Base-by-base conservation (phyloP, 306 rosid species). In the Rosa rugosa region DNA sequence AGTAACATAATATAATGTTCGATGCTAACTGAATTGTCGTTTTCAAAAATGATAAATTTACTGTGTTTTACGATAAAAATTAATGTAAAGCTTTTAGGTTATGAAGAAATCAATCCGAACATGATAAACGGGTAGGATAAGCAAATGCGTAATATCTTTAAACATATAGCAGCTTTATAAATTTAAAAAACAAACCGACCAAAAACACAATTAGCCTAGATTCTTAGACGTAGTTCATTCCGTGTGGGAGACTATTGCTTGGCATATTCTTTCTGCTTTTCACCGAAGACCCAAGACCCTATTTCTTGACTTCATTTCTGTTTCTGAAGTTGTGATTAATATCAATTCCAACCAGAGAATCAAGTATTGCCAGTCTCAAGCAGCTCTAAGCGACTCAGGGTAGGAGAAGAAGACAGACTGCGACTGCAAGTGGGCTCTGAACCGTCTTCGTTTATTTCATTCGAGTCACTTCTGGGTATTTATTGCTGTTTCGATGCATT, bases 341-440 rank as follows among this genome's bases (percentile, higher is more conserved):
- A 20, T 16, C 7, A n/a, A 57, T 22, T n/a, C 31, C 64, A 57
- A 5, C 59, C 64, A 22, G 31, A 22, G 14, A 57, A n/a, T 2
- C 2, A 4, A 64, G n/a, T 6, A 65, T 64, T 64, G n/a, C 44
- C 45, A 34, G 22, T 22, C 31, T 25, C 27, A 18, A 38, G 9
- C 65, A 17, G 20, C 49, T 34, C 76, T 14, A 22, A 54, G 22
- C 42, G 22, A 25, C 20, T 8, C 42, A 47, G 49, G 42, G 63
- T 27, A 18, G 46, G 46, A 34, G 46, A 2, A 4, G 18, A 18
- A 4, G 18, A 13, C n/a, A 34, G 46, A 11, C 62, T 27, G 18
- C 50, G 31, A 17, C 40, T 42, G 53, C 59, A 46, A 6, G 70
- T 60, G 71, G 71, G 14, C n/a, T 59, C 76, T 73, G 40, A 60